Evolutionary conservation across 106 monocot genomes (phyloP), one percentile per base, ranked within the genome.

Genomic region (Apostasia shenzhenica): DNA sequence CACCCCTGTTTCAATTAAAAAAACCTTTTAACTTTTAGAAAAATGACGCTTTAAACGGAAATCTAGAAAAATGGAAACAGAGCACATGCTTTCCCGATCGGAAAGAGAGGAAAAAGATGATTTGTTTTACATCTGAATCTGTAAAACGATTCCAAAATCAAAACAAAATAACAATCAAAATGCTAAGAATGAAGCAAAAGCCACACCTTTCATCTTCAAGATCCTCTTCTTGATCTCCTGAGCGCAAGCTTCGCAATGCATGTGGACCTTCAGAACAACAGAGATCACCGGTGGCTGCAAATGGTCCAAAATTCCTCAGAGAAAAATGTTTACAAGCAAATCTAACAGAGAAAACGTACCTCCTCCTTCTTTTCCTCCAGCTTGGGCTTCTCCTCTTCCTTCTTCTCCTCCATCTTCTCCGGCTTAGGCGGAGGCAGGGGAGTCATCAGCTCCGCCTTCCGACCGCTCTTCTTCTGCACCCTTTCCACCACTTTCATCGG

Each of bases 171-270:
- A 48, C 11, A 11, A 2, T 56, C 9, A 4, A 11, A 56, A 2
- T 13, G 2, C 14, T 68, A 11, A 68, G 42, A 44, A 38, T 41
- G 38, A 67, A 42, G 6, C 52, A 52, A 59, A 13, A 67, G 41
- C 14, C 1, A 47, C 63, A 97, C 95, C 95, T 82, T 92, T 89
- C 84, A 97, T 84, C 64, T 78, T 97, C 44, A 86, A 78, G 42
- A 97, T 97, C 78, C 89, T 73, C 61, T 82, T 97, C 79, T 86
- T 97, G 73, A 97, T 92, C 81, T 84, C 84, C 55, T 86, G 84
- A 2, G 88, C 78, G 58, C 95, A 97, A 42, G 95, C 95, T 78
- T 92, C 95, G 73, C 95, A 97, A 63, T 97, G 95, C 95, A 97
- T 97, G 66, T 87, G 86, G 41, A 87, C 88, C 63, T 88, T 97